Percentiles rank a stretch among this genome's conserved stretches.
These are phyloP conservation scores for Acorus calamus DNA, from an alignment of 106 monocot species.

Conservation along the genomic window DNA sequence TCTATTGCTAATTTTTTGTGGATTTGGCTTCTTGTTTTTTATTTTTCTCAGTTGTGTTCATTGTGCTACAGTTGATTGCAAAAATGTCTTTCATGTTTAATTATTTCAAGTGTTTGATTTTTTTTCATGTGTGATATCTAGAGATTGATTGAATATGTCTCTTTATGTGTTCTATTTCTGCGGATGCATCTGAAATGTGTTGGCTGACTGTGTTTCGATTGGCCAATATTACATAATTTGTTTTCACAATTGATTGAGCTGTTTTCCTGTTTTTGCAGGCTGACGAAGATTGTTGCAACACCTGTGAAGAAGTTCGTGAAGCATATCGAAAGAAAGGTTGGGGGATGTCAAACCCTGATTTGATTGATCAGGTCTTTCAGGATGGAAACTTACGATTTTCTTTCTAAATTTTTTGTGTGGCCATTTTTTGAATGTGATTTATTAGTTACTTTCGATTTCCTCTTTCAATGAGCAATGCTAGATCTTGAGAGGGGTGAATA, in stretches of 20 bases:
- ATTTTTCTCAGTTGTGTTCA: too few relatives aligned
- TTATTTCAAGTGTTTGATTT: not conserved
- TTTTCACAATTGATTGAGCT: not conserved
- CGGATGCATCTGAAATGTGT: constrained; percentile 1
- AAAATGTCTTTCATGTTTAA: too few relatives aligned
- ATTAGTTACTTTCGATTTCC: too few relatives aligned
- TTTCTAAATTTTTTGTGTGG: not conserved
- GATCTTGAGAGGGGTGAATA: too few relatives aligned
- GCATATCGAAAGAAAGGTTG: constrained; percentile 97
- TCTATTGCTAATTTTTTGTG: too few relatives aligned
- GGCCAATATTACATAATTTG: too few relatives aligned
- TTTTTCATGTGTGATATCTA: not conserved
- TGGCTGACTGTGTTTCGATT: not conserved
- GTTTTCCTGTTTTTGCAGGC: constrained; percentile 25
- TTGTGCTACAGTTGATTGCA: too few relatives aligned
- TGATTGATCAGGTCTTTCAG: constrained; percentile 78
- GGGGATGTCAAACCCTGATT: constrained; percentile 74
- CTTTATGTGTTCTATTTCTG: not conserved
- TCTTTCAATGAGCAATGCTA: too few relatives aligned
- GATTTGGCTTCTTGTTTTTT: too few relatives aligned
- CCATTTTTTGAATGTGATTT: not conserved
- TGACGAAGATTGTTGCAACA: constrained; percentile 94
- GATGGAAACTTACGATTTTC: constrained; percentile 2
- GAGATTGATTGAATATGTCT: not conserved
- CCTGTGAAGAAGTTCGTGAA: constrained; percentile 96